Base-by-base conservation (phyloP, 371 early-diverging fungal genomes). In the Rhizopus microsporus region DNA sequence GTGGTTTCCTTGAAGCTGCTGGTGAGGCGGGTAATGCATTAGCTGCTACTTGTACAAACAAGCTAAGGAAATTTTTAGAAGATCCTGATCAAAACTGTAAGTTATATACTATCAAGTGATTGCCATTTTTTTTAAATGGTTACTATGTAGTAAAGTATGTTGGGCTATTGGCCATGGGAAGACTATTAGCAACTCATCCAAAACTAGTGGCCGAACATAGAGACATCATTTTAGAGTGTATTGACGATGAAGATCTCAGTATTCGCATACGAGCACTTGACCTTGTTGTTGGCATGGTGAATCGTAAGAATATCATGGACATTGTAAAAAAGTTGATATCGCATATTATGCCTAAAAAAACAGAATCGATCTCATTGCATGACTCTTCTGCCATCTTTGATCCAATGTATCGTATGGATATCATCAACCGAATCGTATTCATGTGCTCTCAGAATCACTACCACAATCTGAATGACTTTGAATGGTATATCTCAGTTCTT, bases 41-140 rank as follows among this genome's bases (percentile, higher is more conserved):
- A 51, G 93, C 93, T 6, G 79, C 81, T 15, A 85, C 94, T n/a
- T 96, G 95, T 56, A 88, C 92, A 7, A 79, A 71, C n/a, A 96
- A 95, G 63, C 71, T 98, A n/a, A 82, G 85, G 52, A 73, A 81
- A 13, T 95, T 97, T 59, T 68, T 96, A 59, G 90, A 91, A 52
- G 91, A 94, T 59, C 76, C 84, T 0, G 98, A 98, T 74, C 96
- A 95, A 64, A 98, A 98, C 70, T 67, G 92, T 91, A 77, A 77
- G 85, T 71, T 7, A 53, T 17, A 32, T 16, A 33, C n/a, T 39
- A 3, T 30, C 9, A 34, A 5, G 5, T 47, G 7, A 5, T 3
- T 47, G 47, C 15, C 32, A 12, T 17, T 31, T 47, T 31, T 23
- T 9, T 23, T 23, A 1, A 23, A 23, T 23, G 23, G 2, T 23